These are phyloP conservation scores for Geotrichum reessii DNA, from an alignment of 1,139 yeast genomes.

Conservation along the genomic window DNA sequence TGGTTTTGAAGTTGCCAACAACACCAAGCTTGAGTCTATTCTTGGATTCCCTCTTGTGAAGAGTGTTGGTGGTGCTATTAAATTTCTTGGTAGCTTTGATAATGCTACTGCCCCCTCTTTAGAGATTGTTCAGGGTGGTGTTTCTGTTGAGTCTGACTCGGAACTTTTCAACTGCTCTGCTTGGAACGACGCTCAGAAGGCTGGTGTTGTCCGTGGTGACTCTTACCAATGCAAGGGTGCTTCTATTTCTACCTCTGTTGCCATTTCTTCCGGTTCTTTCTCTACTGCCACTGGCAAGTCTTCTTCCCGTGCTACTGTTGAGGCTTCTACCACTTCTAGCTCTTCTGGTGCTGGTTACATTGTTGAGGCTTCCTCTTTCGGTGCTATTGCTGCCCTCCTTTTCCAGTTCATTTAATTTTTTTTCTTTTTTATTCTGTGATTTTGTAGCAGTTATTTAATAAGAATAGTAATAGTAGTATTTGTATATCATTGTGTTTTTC, in stretches of 20 bases:
- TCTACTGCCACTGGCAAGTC: slow-evolving; percentile 23
- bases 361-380: slow-evolving; percentile 27
- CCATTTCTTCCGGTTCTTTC: slow-evolving; percentile 29
- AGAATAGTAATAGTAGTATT: not conserved
- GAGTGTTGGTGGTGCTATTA: slow-evolving; percentile 82
- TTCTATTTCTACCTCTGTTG: slow-evolving; percentile 51
- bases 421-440: not conserved
- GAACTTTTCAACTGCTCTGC: slow-evolving; percentile 76
- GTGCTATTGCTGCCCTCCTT: slow-evolving; percentile 35
- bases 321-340: slow-evolving; percentile 40
- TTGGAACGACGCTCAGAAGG: slow-evolving; percentile 49
- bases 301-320: slow-evolving; percentile 22
- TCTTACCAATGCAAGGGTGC: slow-evolving; percentile 75
- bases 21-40: slow-evolving; percentile 60
- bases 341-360: slow-evolving; percentile 30
- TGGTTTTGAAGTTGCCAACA: slow-evolving; percentile 73
- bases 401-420: slow-evolving; percentile 29
- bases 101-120: slow-evolving; percentile 70
- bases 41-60: slow-evolving; percentile 68
- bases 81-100: slow-evolving; percentile 71
- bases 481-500: not conserved
- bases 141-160: slow-evolving; percentile 62
- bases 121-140: slow-evolving; percentile 85
- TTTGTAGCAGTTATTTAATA: not conserved
- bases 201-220: slow-evolving; percentile 86